These are phyloP conservation scores for Tricholoma terreum DNA, from an alignment of 768 basidiomycete genomes.

Conservation along the genomic window DNA sequence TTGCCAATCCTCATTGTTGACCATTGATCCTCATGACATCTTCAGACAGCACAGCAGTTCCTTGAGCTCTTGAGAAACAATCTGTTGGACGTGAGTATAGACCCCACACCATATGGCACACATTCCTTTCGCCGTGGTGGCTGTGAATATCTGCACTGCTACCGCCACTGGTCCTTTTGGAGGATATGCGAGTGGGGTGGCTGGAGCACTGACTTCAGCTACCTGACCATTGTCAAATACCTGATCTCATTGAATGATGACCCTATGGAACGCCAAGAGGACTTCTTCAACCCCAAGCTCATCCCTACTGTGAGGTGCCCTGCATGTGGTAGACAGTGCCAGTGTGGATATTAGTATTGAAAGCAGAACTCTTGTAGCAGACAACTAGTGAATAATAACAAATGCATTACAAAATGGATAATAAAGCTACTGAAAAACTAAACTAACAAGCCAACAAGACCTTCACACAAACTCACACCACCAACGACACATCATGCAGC, in stretches of 20 bases:
- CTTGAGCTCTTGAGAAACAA: constrained; percentile 39
- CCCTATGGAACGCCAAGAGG: constrained; percentile 27
- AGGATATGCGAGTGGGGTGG: constrained; percentile 47
- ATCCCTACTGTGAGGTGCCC: not conserved
- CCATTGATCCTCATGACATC: not conserved
- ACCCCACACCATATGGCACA: constrained; percentile 36
- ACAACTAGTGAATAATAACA: not conserved
- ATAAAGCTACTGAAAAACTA: not conserved
- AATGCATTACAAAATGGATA: not conserved
- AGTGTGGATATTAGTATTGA: not conserved
- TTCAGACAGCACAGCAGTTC: constrained; percentile 34
- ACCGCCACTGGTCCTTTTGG: constrained; percentile 31
- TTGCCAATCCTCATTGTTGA: not conserved
- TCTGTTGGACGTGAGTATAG: constrained; percentile 35
- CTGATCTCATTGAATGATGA: constrained; percentile 40
- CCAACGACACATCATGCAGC: not conserved
- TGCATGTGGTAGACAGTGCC: not conserved
- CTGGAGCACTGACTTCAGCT: constrained; percentile 39
- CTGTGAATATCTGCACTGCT: constrained; percentile 35
- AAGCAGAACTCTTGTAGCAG: no score
- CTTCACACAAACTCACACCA: not conserved
- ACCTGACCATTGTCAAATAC: constrained; percentile 41
- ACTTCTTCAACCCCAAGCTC: constrained; percentile 33
- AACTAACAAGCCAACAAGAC: not conserved
- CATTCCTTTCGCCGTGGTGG: constrained; percentile 41